Base-by-base conservation (phyloP, 352 stramenopile species). In the Chrysophaeum taylorii region DNA sequence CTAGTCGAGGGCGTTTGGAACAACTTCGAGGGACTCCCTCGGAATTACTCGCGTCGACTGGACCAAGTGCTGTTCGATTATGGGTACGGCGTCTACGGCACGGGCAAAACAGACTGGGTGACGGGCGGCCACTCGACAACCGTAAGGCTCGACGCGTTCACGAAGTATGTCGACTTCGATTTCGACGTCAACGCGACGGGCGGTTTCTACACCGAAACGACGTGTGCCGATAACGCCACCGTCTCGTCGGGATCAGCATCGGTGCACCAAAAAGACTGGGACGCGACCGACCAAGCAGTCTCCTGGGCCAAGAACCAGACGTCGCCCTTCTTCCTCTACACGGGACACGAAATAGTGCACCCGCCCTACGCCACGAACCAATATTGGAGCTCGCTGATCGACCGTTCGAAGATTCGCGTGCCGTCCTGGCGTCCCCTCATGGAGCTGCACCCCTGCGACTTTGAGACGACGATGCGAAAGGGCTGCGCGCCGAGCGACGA, bases 281-380 rank as follows among this genome's bases (percentile, higher is more conserved):
- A 62, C 25, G 23, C 36, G 37, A 5, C 76, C 1, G 64, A 73
- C 64, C 27, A 73, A 2, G 70, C 54, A 9, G 25, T 69, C 0
- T 69, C 68, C 48, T 77, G 73, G 73, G 72, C 76, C 9, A 12
- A n/a, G 9, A 64, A 64, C 54, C 0, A 25, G 0, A 48, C 41
- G 0, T 62, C 64, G 50, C 73, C 73, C 36, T 77, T 76, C 35
- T 77, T 77, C 72, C 38, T 76, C 2, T 77, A 77, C 68, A 50
- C 70, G 48, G 73, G 73, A 0, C 71, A 76, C 64, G 68, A 76
- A 25, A 77, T 77, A 69, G 73, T 77, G 27, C 73, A 77, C 53
- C 73, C 73, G 60, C 61, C 73, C 7, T 75, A 77, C 52, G 33
- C 35, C 54, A 77, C 73, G 42, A 77, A 73, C 64, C 5, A 66